Conservation (phyloP, 495 filamentous ascomycete species). For the Aspergillus nidulans region DNA sequence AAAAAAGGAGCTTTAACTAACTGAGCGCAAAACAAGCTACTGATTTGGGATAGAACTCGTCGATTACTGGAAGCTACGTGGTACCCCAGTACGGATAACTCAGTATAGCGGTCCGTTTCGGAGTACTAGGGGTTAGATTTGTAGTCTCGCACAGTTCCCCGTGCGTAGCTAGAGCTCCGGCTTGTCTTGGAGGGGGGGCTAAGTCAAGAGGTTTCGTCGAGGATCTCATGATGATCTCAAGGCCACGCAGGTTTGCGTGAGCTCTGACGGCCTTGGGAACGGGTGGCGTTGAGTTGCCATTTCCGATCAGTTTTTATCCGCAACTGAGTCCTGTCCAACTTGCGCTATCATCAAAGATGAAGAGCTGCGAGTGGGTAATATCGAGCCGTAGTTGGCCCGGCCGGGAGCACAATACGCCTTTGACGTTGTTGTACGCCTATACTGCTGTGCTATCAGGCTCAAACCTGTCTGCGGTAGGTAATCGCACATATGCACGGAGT, state of each 20-base stretch:
- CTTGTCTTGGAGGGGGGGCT: neutral
- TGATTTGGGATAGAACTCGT: conserved; percentile 1
- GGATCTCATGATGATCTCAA: conserved; percentile 8
- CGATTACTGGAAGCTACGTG: neutral
- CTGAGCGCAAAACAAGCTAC: conserved; percentile 9
- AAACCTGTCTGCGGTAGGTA: neutral
- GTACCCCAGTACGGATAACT: neutral
- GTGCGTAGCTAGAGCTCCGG: neutral
- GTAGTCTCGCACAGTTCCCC: neutral
- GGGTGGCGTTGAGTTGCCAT: conserved; percentile 1
- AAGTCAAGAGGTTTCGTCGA: conserved; percentile 1
- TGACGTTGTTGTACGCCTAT: neutral
- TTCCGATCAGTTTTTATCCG: neutral
- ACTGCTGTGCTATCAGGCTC: neutral
- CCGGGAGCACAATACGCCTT: neutral
- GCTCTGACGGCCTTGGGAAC: neutral
- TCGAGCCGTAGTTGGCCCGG: neutral
- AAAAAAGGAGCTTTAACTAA: neutral
- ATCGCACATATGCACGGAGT: neutral
- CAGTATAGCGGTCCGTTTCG: neutral
- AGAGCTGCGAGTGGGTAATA: neutral
- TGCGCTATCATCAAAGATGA: neutral
- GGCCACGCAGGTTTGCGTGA: neutral
- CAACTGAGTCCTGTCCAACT: neutral
- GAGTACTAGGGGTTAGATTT: neutral